Conservation (phyloP, 306 rosid genomes). For the Begonia masoniana region DNA sequence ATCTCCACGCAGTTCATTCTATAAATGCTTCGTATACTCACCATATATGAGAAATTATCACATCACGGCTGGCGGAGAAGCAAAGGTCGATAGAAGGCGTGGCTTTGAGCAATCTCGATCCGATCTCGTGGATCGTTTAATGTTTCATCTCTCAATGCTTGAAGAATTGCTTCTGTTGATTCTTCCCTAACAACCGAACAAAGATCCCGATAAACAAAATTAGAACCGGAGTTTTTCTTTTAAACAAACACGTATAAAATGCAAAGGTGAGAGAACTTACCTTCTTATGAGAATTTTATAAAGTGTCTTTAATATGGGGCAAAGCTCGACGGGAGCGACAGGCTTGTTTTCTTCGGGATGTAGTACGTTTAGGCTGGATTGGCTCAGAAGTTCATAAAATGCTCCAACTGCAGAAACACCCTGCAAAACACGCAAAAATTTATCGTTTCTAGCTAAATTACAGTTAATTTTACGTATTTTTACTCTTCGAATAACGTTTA, state of each 20-base stretch:
- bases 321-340: conserved; percentile 87
- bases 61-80: conserved; percentile 57
- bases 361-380: conserved; percentile 64
- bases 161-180: conserved; percentile 64
- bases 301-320: conserved; percentile 84
- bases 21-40: too few species aligned
- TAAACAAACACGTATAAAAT: not conserved
- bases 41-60: conserved; percentile 3
- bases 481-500: too few species aligned
- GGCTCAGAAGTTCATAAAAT: conserved; percentile 77
- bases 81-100: conserved; percentile 79
- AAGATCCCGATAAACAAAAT: not conserved
- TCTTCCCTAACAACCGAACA: conserved; percentile 44
- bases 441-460: not conserved
- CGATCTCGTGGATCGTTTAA: conserved; percentile 89
- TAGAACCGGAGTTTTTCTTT: too few species aligned
- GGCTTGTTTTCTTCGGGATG: conserved; percentile 86
- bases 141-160: conserved; percentile 79
- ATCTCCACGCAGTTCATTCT: too few species aligned
- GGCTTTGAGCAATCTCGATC: conserved; percentile 88
- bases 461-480: too few species aligned
- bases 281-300: conserved; percentile 70
- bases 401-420: conserved; percentile 89
- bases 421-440: conserved; percentile 20
- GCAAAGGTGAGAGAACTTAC: conserved; percentile 20